Conservation (phyloP, 768 basidiomycete genomes). For the Boletus rufocinnamomeus region DNA sequence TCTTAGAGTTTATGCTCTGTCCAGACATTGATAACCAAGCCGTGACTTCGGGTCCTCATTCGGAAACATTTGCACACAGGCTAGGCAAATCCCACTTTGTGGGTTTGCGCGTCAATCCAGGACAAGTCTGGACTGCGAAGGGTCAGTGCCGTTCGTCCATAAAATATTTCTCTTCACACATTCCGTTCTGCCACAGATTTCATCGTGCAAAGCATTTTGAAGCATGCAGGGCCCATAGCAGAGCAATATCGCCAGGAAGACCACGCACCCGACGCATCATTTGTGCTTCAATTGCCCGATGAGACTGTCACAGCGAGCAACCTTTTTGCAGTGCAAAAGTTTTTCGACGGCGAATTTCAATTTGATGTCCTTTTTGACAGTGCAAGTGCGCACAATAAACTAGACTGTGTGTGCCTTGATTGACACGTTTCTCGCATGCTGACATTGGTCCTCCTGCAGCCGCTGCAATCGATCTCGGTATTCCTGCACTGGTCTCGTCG, state of each 20-base stretch:
- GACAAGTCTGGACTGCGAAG: constrained; percentile 83
- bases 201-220: constrained; percentile 60
- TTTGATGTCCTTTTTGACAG: constrained; percentile 92
- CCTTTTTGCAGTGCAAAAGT: constrained; percentile 85
- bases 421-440: constrained; percentile 2
- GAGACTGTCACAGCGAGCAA: constrained; percentile 73
- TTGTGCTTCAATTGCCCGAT: constrained; percentile 74
- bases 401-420: constrained; percentile 54
- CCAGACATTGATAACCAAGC: constrained; percentile 62
- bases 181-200: constrained; percentile 45
- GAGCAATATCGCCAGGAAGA: constrained; percentile 51
- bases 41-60: constrained; percentile 56
- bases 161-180: not conserved
- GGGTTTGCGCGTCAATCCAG: constrained; percentile 60
- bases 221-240: constrained; percentile 55
- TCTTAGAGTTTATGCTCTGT: constrained; percentile 9
- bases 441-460: constrained; percentile 42
- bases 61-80: constrained; percentile 56
- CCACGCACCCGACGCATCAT: constrained; percentile 75
- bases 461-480: constrained; percentile 62
- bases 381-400: constrained; percentile 59
- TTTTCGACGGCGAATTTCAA: constrained; percentile 80
- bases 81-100: constrained; percentile 72
- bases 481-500: constrained; percentile 59
- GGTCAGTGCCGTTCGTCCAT: constrained; percentile 42